Conservation (phyloP, 106 monocot genomes). For the Posidonia australis region DNA sequence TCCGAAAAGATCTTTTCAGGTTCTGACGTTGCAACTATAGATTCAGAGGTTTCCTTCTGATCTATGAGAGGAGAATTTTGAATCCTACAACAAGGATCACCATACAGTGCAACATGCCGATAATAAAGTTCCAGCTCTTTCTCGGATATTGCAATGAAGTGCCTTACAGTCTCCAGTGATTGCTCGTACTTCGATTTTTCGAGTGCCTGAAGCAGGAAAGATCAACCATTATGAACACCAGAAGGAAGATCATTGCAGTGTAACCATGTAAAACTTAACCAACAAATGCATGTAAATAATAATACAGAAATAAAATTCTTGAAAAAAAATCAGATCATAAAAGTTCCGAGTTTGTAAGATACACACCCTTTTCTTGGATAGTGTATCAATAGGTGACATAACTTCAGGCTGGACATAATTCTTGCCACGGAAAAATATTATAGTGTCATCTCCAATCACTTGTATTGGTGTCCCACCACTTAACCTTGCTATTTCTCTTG, state of each 20-base stretch:
- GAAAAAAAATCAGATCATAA: background rate
- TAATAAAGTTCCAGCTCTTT: conserved; percentile 93
- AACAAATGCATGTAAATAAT: background rate
- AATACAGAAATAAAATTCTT: background rate
- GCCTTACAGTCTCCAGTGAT: conserved; percentile 88
- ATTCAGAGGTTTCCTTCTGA: conserved; percentile 4
- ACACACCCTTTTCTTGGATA: conserved; percentile 91
- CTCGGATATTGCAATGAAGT: conserved; percentile 78
- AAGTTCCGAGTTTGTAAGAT: background rate
- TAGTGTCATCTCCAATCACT: conserved; percentile 73
- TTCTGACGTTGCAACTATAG: conserved; percentile 6
- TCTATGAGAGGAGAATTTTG: conserved; percentile 33
- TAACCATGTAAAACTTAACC: background rate
- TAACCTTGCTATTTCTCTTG: conserved; percentile 67
- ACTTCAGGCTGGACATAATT: conserved; percentile 87
- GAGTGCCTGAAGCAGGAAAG: conserved; percentile 70
- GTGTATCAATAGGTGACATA: conserved; percentile 91
- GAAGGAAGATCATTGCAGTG: background rate
- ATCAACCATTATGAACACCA: background rate
- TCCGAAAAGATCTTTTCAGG: background rate
- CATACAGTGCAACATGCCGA: conserved; percentile 83
- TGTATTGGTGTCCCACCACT: conserved; percentile 88
- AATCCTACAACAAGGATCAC: conserved; percentile 40
- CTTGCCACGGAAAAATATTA: conserved; percentile 89
- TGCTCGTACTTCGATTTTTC: conserved; percentile 99